Conservation (phyloP, 2,329 filamentous ascomycete genomes). For the Ascochyta clinopodiicola region DNA sequence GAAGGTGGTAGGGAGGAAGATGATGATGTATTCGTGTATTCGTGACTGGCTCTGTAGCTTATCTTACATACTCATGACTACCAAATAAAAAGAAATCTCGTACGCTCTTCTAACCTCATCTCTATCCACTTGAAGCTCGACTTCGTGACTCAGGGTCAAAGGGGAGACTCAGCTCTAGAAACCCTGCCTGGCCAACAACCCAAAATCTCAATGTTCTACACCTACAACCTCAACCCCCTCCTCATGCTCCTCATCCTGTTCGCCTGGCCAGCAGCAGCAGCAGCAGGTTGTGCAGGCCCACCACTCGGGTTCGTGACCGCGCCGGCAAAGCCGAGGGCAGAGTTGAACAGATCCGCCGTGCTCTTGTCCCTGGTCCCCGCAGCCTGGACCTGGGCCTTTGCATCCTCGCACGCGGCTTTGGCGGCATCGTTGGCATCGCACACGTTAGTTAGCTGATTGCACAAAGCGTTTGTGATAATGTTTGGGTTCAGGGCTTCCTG, state of each 20-base stretch:
- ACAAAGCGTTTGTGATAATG: slow-evolving; percentile 77
- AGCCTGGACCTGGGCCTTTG: slow-evolving; percentile 60
- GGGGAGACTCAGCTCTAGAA: slow-evolving; percentile 1
- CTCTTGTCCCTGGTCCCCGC: slow-evolving; percentile 49
- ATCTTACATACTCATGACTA: background rate
- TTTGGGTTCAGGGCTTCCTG: slow-evolving; percentile 73
- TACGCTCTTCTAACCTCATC: background rate
- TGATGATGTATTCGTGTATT: background rate
- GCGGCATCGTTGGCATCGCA: slow-evolving; percentile 69
- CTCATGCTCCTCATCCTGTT: slow-evolving; percentile 28
- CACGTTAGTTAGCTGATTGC: slow-evolving; percentile 71
- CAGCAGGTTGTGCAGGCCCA: slow-evolving; percentile 34
- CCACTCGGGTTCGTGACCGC: slow-evolving; percentile 43
- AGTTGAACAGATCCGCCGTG: slow-evolving; percentile 52
- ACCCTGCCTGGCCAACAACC: slow-evolving; percentile 1
- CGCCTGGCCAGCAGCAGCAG: slow-evolving; percentile 11
- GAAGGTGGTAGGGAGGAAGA: background rate
- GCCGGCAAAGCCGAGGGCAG: slow-evolving; percentile 47
- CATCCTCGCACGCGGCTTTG: slow-evolving; percentile 59
- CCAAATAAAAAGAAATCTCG: background rate
- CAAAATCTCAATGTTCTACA: too few species aligned
- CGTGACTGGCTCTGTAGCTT: background rate
- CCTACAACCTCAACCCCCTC: slow-evolving; percentile 27
- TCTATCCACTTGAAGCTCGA: background rate
- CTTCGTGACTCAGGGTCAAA: slow-evolving; percentile 1